Evolutionary conservation across 352 stramenopile species (phyloP), one percentile per base, ranked within the genome.

Genomic region (Pythium graminicola): DNA sequence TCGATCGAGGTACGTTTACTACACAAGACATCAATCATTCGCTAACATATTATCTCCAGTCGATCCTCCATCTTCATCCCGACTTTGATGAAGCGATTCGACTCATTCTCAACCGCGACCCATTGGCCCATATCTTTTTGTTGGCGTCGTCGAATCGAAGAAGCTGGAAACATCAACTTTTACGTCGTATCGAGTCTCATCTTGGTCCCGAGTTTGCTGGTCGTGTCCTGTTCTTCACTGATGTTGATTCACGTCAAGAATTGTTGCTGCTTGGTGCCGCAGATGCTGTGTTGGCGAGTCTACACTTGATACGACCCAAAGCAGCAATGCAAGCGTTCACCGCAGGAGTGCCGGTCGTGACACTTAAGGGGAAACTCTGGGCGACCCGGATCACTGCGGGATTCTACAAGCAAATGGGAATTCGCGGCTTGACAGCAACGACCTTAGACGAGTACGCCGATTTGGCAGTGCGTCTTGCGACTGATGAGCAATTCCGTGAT

Each of bases 1-100:
- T 70, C 67, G 13, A 72, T 86, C 23, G 75, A 85, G 67, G 78
- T 89, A 50, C 16, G 63, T 70, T 1, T 19, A 40, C 19, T 2
- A 36, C 20, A 24, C 14, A 3, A 33, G 5, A 23, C 22, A 8
- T 41, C 6, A 8, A 20, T 43, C 36, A 20, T 20, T 8, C 36
- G 9, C 11, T 38, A 13, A 5, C 14, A 29, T 6, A 29, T 8
- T 60, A 17, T 42, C 4, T 17, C 36, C 20, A 90, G 81, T 81
- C 75, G 1, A 75, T 92, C 38, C 64, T 85, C n/a, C 64, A 85
- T 41, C 69, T 88, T 23, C 81, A 92, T 27, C 73, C 78, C 0
- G 78, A 92, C 54, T 89, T 89, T 53, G 78, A 88, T 35, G 42
- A 53, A 14, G 73, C 66, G 3, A 35, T 92, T 17, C 42, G 42